These are phyloP conservation scores for Hyphopichia burtonii DNA, from an alignment of 1,139 yeast genomes.

Conservation along the genomic window DNA sequence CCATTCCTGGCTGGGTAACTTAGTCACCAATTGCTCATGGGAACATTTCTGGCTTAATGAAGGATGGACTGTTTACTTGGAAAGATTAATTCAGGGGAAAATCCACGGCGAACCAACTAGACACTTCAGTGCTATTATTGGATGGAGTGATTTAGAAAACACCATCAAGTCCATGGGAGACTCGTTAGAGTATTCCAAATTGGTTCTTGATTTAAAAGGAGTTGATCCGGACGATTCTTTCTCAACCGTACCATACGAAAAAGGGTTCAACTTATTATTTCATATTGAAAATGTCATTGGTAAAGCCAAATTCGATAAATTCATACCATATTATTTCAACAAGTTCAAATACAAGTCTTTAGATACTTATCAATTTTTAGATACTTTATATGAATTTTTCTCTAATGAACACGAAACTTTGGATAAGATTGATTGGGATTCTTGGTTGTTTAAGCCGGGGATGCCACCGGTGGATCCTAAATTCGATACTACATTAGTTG, in stretches of 20 bases:
- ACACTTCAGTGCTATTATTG: slow-evolving; percentile 30
- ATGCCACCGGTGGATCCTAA: slow-evolving; percentile 79
- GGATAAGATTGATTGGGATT: slow-evolving; percentile 77
- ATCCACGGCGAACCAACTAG: slow-evolving; percentile 32
- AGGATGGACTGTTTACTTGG: slow-evolving; percentile 41
- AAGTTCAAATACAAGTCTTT: slow-evolving; percentile 69
- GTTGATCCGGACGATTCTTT: slow-evolving; percentile 36
- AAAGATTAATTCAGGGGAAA: slow-evolving; percentile 33
- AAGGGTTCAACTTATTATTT: slow-evolving; percentile 34
- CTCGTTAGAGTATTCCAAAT: slow-evolving; percentile 43
- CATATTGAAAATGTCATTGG: slow-evolving; percentile 34
- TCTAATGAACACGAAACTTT: slow-evolving; percentile 46
- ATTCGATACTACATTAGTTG: slow-evolving; percentile 77
- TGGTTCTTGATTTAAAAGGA: slow-evolving; percentile 27
- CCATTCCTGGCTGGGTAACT: slow-evolving; percentile 39
- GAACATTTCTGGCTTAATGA: slow-evolving; percentile 41
- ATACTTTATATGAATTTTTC: slow-evolving; percentile 68
- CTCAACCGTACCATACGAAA: slow-evolving; percentile 36
- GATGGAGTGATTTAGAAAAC: slow-evolving; percentile 29
- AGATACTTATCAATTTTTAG: slow-evolving; percentile 80
- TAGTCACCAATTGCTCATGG: slow-evolving; percentile 39
- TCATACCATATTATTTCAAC: slow-evolving; percentile 73
- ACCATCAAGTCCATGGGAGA: slow-evolving; percentile 29
- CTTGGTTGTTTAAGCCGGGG: slow-evolving; percentile 80
- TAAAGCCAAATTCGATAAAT: slow-evolving; percentile 64